Evolutionary conservation across 768 basidiomycete species (phyloP), one percentile per base, ranked within the genome.

Genomic region (Kwoniella heveanensis): DNA sequence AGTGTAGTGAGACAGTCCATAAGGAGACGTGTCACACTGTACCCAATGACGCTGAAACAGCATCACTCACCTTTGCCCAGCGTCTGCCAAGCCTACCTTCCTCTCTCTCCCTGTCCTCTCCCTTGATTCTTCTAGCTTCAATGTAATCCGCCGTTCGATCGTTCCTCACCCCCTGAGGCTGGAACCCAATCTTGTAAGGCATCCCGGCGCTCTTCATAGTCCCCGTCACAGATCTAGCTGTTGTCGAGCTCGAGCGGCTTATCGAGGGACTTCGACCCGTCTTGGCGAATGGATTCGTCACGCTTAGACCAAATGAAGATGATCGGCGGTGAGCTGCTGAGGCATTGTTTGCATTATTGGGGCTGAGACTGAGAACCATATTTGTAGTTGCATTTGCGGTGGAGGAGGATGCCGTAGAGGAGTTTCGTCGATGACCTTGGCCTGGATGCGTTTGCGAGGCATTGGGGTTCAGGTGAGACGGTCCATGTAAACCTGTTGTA

Each of bases 181-280:
- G 95, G 77, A 97, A 99, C 1, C 92, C 92, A 2, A 91, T 87
- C 50, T 88, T 87, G 77, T 98, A 98, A 1, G 81, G 81, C 68
- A 74, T 79, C 63, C 74, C 74, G 9, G 67, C 66, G 4, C 58
- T 60, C 25, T 64, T 57, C 29, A 61, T 51, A 17, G 9, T 44
- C 10, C 39, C 39, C 1, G 57, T 57, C 22, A 39, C 59, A n/a
- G 62, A 56, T 30, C 39, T 24, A 30, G 48, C 49, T 5, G 67
- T 68, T 10, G 47, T 48, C 6, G 67, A 69, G 25, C 70, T 70
- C 4, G 74, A 76, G 12, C 72, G 27, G 17, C 72, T 68, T 13
- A 68, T 47, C 26, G 52, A 29, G 15, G 54, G 60, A 25, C 37
- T 44, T 47, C 44, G 39, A 6, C 56, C 46, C 17, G 46, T 50